Evolutionary conservation across 2,329 filamentous ascomycete species (phyloP).

Genomic region (Bretziella fagacearum): DNA sequence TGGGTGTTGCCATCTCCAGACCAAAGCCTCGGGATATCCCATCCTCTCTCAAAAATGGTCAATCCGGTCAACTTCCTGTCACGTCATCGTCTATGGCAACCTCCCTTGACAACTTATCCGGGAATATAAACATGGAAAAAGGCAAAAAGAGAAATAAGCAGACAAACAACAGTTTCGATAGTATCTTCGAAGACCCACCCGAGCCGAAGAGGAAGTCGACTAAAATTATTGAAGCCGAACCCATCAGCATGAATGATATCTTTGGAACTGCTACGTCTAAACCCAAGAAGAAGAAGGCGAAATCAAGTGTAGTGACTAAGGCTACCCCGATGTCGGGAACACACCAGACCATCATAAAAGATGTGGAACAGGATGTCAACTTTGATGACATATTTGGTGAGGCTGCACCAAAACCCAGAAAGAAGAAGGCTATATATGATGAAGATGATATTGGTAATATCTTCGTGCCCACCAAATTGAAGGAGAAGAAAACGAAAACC

Average conservation of each 20-base stretch:
- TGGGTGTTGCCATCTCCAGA: background rate
- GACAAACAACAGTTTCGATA: too few relatives aligned
- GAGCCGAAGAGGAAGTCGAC: background rate
- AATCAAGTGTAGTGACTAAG: too few relatives aligned
- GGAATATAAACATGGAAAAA: too few relatives aligned
- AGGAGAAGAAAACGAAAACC: background rate
- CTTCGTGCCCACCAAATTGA: background rate
- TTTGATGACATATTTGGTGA: conserved; percentile 8
- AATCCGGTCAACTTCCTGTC: too few relatives aligned
- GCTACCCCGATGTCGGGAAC: background rate
- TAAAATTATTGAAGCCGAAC: background rate
- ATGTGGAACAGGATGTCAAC: background rate
- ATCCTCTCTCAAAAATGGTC: background rate
- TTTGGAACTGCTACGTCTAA: background rate
- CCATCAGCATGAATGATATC: background rate
- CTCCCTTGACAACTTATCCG: too few relatives aligned
- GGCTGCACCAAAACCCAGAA: background rate
- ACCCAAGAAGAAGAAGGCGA: background rate
- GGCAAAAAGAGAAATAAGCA: too few relatives aligned
- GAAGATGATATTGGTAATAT: background rate
- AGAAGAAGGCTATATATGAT: background rate
- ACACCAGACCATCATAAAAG: background rate
- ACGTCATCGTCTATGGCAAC: too few relatives aligned
- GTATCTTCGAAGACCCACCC: background rate
- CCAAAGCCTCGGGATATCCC: background rate